Conservation (phyloP, 163 green algal genomes). For the Chlamydomonas reinhardtii region DNA sequence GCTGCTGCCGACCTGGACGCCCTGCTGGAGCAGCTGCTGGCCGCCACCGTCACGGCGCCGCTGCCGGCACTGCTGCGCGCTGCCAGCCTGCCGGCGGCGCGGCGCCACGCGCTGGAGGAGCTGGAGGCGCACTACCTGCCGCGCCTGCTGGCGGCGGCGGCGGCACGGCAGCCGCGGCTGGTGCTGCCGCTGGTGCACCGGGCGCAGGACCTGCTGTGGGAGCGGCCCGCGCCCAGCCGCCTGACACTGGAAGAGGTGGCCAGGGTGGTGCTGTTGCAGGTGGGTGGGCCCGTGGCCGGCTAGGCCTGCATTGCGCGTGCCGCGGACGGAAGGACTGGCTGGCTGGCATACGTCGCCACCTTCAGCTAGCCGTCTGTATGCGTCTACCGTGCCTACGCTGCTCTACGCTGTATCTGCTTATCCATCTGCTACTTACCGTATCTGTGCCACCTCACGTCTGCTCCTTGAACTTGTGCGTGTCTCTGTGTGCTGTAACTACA, state of each 20-base stretch:
- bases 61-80: neutral
- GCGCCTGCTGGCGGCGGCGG: slow-evolving; percentile 6
- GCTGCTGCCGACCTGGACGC: neutral
- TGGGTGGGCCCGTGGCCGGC: no score
- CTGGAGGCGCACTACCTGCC: neutral
- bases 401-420: no score
- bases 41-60: neutral
- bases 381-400: no score
- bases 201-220: neutral
- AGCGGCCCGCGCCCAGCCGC: neutral
- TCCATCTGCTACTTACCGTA: no score
- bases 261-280: neutral
- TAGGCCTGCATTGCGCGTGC: no score
- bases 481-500: no score
- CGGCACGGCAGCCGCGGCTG: neutral
- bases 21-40: neutral
- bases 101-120: neutral
- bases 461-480: no score
- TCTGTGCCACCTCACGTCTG: no score
- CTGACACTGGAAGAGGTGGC: neutral
- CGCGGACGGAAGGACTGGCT: no score
- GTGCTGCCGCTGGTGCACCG: neutral
- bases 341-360: no score
- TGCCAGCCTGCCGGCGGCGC: neutral
- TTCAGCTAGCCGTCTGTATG: no score